These are phyloP conservation scores for Hansfordia pulvinata DNA, from an alignment of 2,329 filamentous ascomycete genomes.

Conservation along the genomic window DNA sequence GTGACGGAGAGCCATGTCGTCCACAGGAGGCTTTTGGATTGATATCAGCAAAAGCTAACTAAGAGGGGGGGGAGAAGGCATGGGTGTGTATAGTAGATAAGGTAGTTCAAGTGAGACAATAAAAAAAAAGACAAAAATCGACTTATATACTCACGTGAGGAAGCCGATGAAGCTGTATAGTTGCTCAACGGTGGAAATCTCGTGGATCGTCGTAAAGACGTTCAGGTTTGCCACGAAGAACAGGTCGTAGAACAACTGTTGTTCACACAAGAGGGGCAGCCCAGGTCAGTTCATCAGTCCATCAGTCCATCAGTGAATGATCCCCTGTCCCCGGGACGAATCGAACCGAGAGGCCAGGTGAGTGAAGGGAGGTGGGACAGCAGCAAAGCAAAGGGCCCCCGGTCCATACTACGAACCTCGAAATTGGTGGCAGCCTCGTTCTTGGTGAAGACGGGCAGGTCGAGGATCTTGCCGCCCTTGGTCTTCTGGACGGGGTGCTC, in stretches of 20 bases:
- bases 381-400: no score
- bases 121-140: no score
- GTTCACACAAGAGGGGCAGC: background rate
- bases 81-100: no score
- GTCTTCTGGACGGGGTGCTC: no score
- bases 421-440: slow-evolving; percentile 11
- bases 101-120: no score
- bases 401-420: slow-evolving; percentile 9
- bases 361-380: no score
- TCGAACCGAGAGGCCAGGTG: no score
- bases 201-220: slow-evolving; percentile 36
- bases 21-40: slow-evolving; percentile 42
- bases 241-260: slow-evolving; percentile 44
- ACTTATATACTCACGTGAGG: slow-evolving; percentile 21
- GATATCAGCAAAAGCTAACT: slow-evolving; percentile 16
- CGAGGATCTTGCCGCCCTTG: no score
- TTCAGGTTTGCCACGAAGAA: slow-evolving; percentile 53
- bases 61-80: slow-evolving; percentile 11
- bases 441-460: no score
- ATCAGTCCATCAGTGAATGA: no score
- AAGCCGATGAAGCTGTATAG: slow-evolving; percentile 36
- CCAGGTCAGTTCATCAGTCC: background rate
- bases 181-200: slow-evolving; percentile 10
- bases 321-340: no score
- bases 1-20: slow-evolving; percentile 54